Percentiles rank a stretch among this genome's conserved stretches.
phyloP scores from a whole-genome alignment of 2,329 filamentous ascomycete genomes.

The Penicillium sp. region DNA sequence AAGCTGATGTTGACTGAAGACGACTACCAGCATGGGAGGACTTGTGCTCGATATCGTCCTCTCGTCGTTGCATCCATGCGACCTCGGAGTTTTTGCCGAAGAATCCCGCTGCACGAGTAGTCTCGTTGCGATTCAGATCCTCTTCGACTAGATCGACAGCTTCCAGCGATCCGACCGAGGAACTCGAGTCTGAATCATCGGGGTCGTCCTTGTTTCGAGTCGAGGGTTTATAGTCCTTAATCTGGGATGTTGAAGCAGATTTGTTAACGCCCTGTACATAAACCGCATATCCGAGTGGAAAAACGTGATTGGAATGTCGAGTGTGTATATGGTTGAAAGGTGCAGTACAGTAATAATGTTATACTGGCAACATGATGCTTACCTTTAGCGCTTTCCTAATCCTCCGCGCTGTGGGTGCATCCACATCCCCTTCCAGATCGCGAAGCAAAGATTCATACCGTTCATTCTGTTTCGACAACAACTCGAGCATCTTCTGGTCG shows the following conservation, averaged over 20 bases:
- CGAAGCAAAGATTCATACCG: conserved; percentile 38
- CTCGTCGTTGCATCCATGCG: conserved; percentile 50
- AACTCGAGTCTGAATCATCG: conserved; percentile 30
- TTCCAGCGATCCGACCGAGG: conserved; percentile 46
- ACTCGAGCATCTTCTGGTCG: conserved; percentile 42
- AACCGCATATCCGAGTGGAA: neutral
- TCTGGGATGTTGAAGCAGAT: conserved; percentile 9
- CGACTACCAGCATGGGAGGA: neutral
- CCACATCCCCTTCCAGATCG: conserved; percentile 34
- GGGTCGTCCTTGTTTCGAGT: neutral
- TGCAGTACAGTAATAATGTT: neutral
- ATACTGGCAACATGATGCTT: conserved; percentile 9
- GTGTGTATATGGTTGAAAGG: neutral
- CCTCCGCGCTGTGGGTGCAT: conserved; percentile 26
- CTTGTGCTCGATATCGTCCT: conserved; percentile 36
- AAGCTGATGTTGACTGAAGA: neutral
- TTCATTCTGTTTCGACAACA: conserved; percentile 34
- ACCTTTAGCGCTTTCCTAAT: conserved; percentile 39
- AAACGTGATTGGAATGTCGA: neutral
- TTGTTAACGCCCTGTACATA: conserved; percentile 4
- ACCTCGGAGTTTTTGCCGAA: conserved; percentile 54
- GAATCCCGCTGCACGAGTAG: conserved; percentile 46
- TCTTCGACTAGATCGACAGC: conserved; percentile 50
- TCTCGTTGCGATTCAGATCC: conserved; percentile 47
- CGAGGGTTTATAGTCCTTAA: conserved; percentile 13